phyloP scores from a whole-genome alignment of 2,329 filamentous ascomycete species.

The Aspergillus oerlinghausenensis region DNA sequence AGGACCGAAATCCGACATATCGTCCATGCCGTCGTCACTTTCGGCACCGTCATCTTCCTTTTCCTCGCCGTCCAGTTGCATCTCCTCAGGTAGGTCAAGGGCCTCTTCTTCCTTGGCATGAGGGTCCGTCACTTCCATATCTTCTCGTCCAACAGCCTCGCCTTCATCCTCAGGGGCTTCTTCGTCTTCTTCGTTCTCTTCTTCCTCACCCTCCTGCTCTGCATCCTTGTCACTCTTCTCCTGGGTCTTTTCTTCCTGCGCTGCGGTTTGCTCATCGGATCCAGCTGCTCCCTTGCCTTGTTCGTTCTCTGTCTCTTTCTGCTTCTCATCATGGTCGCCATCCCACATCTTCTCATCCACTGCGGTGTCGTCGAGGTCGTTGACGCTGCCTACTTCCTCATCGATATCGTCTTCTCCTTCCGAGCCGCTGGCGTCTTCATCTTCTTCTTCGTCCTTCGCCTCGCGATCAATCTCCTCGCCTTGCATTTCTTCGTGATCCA shows the following conservation, averaged over 20 bases:
- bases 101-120: slow-evolving; percentile 77
- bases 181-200: slow-evolving; percentile 49
- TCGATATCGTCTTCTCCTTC: slow-evolving; percentile 69
- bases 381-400: slow-evolving; percentile 84
- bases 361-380: slow-evolving; percentile 81
- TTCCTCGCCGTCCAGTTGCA: slow-evolving; percentile 71
- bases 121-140: slow-evolving; percentile 64
- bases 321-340: slow-evolving; percentile 65
- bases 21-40: slow-evolving; percentile 42
- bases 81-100: slow-evolving; percentile 79
- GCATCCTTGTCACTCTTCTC: slow-evolving; percentile 40
- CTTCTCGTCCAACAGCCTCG: slow-evolving; percentile 58
- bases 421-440: slow-evolving; percentile 59
- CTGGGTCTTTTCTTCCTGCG: slow-evolving; percentile 46
- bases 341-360: slow-evolving; percentile 99
- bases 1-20: slow-evolving; percentile 42
- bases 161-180: slow-evolving; percentile 55
- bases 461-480: slow-evolving; percentile 67
- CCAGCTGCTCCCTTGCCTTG: slow-evolving; percentile 48
- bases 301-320: slow-evolving; percentile 72
- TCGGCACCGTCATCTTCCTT: slow-evolving; percentile 49
- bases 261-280: slow-evolving; percentile 56
- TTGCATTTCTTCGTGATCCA: slow-evolving; percentile 82
- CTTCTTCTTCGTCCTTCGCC: slow-evolving; percentile 39
- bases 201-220: slow-evolving; percentile 51